These are phyloP conservation scores for Trichoderma endophyticum DNA, from an alignment of 2,329 filamentous ascomycete species.

Conservation along the genomic window DNA sequence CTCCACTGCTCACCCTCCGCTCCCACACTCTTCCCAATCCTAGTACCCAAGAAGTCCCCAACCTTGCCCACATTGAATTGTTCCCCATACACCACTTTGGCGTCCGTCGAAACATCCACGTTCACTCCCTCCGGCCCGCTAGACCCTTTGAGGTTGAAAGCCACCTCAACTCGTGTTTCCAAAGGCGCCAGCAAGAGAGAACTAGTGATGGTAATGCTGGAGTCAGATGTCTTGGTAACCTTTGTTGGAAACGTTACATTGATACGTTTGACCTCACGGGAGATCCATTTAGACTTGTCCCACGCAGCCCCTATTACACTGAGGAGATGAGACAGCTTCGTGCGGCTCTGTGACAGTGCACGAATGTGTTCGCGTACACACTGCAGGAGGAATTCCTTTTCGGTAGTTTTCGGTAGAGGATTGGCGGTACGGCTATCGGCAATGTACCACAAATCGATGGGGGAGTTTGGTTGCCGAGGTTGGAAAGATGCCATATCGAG, in stretches of 20 bases:
- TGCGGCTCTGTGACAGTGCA: conserved; percentile 56
- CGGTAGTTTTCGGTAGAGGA: conserved; percentile 55
- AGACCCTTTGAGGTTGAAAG: conserved; percentile 52
- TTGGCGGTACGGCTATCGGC: conserved; percentile 55
- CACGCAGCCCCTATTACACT: conserved; percentile 59
- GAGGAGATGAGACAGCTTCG: conserved; percentile 57
- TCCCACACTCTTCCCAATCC: conserved; percentile 44
- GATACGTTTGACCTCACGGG: conserved; percentile 59
- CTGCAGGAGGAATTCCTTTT: conserved; percentile 73
- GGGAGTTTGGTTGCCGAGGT: conserved; percentile 43
- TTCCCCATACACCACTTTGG: conserved; percentile 72
- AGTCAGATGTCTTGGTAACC: conserved; percentile 62
- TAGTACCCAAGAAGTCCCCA: conserved; percentile 62
- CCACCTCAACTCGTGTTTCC: conserved; percentile 65
- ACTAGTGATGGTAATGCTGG: conserved; percentile 58
- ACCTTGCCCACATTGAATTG: conserved; percentile 73
- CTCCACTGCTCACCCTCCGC: conserved; percentile 48
- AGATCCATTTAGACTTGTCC: conserved; percentile 60
- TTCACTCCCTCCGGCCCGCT: conserved; percentile 49
- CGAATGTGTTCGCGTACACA: conserved; percentile 67
- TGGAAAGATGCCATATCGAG: conserved; percentile 66
- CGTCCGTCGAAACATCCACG: conserved; percentile 52
- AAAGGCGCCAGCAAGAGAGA: conserved; percentile 62
- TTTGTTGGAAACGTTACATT: conserved; percentile 63
- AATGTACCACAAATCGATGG: conserved; percentile 69